Percentiles rank a stretch among this genome's conserved stretches.
These are phyloP conservation scores for Raffaelea arxii DNA, from an alignment of 2,329 filamentous ascomycete species.

Conservation along the genomic window DNA sequence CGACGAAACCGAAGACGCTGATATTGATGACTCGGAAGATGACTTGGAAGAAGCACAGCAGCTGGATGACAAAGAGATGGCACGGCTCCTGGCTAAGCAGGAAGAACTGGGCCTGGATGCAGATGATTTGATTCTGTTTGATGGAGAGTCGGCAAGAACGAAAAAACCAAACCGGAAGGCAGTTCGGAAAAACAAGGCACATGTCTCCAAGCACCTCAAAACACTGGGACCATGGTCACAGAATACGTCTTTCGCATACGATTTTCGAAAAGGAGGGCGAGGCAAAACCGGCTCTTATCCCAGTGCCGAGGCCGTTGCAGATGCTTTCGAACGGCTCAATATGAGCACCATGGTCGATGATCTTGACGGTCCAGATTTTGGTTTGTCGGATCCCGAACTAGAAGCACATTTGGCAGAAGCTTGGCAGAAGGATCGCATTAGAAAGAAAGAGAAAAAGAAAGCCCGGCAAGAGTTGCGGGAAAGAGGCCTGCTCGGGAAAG, in stretches of 20 bases:
- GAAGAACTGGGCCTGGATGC: slow-evolving; percentile 53
- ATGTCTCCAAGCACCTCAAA: not conserved
- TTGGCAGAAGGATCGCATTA: slow-evolving; percentile 59
- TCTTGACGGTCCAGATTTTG: slow-evolving; percentile 25
- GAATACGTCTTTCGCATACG: not conserved
- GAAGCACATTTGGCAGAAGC: slow-evolving; percentile 47
- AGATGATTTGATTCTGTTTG: slow-evolving; percentile 48
- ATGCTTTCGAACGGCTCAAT: slow-evolving; percentile 62
- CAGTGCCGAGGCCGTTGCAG: slow-evolving; percentile 29
- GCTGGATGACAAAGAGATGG: slow-evolving; percentile 52
- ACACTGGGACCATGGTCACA: not conserved
- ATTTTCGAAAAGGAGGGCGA: not conserved
- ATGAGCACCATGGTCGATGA: slow-evolving; percentile 61
- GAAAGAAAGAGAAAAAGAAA: slow-evolving; percentile 61
- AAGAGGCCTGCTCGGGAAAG: slow-evolving; percentile 55
- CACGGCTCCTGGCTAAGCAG: slow-evolving; percentile 50
- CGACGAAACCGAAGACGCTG: slow-evolving; percentile 23
- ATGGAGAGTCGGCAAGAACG: slow-evolving; percentile 22
- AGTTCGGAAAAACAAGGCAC: not conserved
- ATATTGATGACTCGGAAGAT: slow-evolving; percentile 1
- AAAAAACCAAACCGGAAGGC: not conserved
- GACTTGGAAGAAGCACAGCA: slow-evolving; percentile 12
- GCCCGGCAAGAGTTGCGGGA: slow-evolving; percentile 60
- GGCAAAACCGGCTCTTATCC: slow-evolving; percentile 22
- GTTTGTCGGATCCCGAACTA: slow-evolving; percentile 58